Base-by-base conservation (phyloP, 352 stramenopile species). In the Phytophthora lateralis region DNA sequence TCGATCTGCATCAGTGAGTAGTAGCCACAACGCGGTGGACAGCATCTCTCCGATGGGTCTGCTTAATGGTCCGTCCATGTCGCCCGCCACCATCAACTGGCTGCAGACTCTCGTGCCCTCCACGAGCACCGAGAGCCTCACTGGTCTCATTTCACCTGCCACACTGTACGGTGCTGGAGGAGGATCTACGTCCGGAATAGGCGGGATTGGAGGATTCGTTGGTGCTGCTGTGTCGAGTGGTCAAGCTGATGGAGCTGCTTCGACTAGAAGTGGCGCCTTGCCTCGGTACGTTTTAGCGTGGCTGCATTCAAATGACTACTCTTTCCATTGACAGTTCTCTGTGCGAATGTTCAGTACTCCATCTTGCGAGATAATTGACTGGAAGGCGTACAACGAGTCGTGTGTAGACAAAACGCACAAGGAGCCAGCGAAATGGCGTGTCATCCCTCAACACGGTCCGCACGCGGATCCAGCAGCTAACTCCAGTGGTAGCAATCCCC, bases 321-420 rank as follows among this genome's bases (percentile, higher is more conserved):
- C 18, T 46, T 42, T 29, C 42, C 5, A 29, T 12, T 57, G 27
- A 43, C 24, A 17, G n/a, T 45, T 30, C 20, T 44, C 5, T 46
- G 6, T 51, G 34, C 27, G 56, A 49, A 32, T 49, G 6, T 45
- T 39, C 57, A 88, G 80, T 35, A 75, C 75, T 4, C 72, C 78
- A 20, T 90, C 83, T 24, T 88, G 82, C 46, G 85, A 91, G 42
- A 87, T 88, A 45, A 94, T 94, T 53, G 85, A 94, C 71, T 94
- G 85, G 85, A 94, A 94, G 55, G 77, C 80, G 51, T 91, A 92
- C 71, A 94, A 94, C 50, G 85, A 94, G 21, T 74, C 81, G 1
- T 63, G 58, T 14, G 64, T 55, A 3, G 83, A 92, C 47, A 88
- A 89, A 55, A 58, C 63, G 0, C 75, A 83, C 35, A 89, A 89